phyloP scores from a whole-genome alignment of 2,329 filamentous ascomycete genomes.

The Clarireedia homoeocarpa region DNA sequence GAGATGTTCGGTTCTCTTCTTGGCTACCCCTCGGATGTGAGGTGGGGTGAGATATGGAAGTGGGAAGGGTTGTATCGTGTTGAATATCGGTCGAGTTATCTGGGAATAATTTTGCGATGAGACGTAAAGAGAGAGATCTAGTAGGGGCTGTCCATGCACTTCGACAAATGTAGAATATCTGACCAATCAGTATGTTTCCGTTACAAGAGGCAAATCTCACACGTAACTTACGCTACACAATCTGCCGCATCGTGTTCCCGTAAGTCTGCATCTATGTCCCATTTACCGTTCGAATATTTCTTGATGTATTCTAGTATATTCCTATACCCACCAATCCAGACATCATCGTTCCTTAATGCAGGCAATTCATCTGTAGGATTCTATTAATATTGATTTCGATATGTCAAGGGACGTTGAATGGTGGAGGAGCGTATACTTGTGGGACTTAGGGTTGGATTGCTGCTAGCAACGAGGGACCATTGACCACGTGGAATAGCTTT shows the following conservation, averaged over 20 bases:
- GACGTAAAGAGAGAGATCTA: slow-evolving; percentile 85
- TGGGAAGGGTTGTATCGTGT: slow-evolving; percentile 72
- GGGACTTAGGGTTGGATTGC: slow-evolving; percentile 63
- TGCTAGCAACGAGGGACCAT: slow-evolving; percentile 68
- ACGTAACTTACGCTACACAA: slow-evolving; percentile 37
- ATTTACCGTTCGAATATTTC: slow-evolving; percentile 36
- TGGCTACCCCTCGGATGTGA: slow-evolving; percentile 60
- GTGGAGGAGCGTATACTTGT: slow-evolving; percentile 48
- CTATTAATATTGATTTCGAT: background rate
- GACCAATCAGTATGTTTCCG: slow-evolving; percentile 1
- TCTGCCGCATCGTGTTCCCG: slow-evolving; percentile 38
- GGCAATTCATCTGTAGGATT: slow-evolving; percentile 44
- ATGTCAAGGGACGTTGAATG: background rate
- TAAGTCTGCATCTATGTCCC: slow-evolving; percentile 39
- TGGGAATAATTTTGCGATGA: slow-evolving; percentile 80
- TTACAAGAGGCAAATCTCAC: background rate
- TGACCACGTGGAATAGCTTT: slow-evolving; percentile 48
- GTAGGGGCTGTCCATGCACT: slow-evolving; percentile 64
- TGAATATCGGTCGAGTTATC: slow-evolving; percentile 73
- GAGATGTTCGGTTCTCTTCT: slow-evolving; percentile 60
- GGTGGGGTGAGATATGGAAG: slow-evolving; percentile 81
- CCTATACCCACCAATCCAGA: slow-evolving; percentile 44
- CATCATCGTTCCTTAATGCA: slow-evolving; percentile 44
- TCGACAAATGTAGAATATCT: slow-evolving; percentile 61
- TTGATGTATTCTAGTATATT: slow-evolving; percentile 45